Conservation (phyloP, 805 yeast species). For the Dipodascus geniculatus region DNA sequence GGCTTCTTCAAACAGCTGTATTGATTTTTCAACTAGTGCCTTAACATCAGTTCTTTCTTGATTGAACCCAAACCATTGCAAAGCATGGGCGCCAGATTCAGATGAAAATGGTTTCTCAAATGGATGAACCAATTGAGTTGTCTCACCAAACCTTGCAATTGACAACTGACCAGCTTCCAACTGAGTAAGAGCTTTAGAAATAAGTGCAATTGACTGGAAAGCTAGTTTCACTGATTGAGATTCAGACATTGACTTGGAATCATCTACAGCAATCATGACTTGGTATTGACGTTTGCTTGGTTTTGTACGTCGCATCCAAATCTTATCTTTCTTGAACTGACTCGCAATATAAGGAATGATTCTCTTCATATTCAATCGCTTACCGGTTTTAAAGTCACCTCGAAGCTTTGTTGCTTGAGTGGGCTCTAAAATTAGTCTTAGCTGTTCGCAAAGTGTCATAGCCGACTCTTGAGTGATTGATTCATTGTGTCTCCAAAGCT, state of each 20-base stretch:
- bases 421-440: slow-evolving; percentile 87
- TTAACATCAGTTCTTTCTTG: slow-evolving; percentile 80
- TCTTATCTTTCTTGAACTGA: slow-evolving; percentile 93
- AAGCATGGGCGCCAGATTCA: slow-evolving; percentile 71
- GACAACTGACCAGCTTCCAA: slow-evolving; percentile 90
- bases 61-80: slow-evolving; percentile 83
- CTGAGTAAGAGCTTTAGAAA: slow-evolving; percentile 86
- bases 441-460: slow-evolving; percentile 80
- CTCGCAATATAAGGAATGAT: slow-evolving; percentile 97
- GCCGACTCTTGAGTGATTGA: slow-evolving; percentile 79
- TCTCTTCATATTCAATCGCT: slow-evolving; percentile 91
- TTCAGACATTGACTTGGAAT: slow-evolving; percentile 95
- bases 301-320: slow-evolving; percentile 94
- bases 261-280: slow-evolving; percentile 94
- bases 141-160: slow-evolving; percentile 82
- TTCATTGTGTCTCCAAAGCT: slow-evolving; percentile 75
- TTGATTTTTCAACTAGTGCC: slow-evolving; percentile 58
- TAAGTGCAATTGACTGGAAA: slow-evolving; percentile 86
- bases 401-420: slow-evolving; percentile 87
- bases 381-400: slow-evolving; percentile 97
- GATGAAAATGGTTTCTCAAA: slow-evolving; percentile 76
- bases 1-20: slow-evolving; percentile 59
- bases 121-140: slow-evolving; percentile 74
- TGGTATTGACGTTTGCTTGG: slow-evolving; percentile 97
- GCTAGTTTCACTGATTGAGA: slow-evolving; percentile 84